phyloP scores from a whole-genome alignment of 1,139 yeast species.

The Meyerozyma guilliermondii region DNA sequence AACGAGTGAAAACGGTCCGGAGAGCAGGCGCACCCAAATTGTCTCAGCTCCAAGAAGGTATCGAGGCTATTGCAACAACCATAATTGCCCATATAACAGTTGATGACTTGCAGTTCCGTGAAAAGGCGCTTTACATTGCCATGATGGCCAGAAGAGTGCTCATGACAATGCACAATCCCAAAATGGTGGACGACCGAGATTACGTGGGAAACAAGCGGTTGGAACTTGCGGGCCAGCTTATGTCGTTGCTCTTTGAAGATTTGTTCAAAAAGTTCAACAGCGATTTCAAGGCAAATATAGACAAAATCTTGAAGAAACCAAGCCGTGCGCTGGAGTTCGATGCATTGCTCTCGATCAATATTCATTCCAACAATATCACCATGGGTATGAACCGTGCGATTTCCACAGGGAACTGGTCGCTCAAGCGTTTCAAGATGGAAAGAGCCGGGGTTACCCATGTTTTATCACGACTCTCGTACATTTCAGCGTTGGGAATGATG shows the following conservation, averaged over 20 bases:
- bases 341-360: constrained; percentile 81
- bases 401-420: constrained; percentile 98
- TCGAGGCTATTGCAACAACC: constrained; percentile 95
- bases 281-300: constrained; percentile 91
- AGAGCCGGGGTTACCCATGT: constrained; percentile 99
- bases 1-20: constrained; percentile 87
- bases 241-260: constrained; percentile 93
- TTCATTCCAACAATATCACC: constrained; percentile 88
- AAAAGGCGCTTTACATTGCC: constrained; percentile 90
- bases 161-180: constrained; percentile 92
- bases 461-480: constrained; percentile 81
- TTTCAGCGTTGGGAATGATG: constrained; percentile 98
- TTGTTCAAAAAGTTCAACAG: constrained; percentile 91
- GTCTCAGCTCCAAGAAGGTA: constrained; percentile 84
- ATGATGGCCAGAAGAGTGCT: constrained; percentile 95
- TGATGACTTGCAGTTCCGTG: constrained; percentile 80
- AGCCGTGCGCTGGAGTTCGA: constrained; percentile 94
- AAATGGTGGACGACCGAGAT: constrained; percentile 96
- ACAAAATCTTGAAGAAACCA: constrained; percentile 88
- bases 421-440: constrained; percentile 98
- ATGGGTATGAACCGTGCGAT: constrained; percentile 94
- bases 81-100: constrained; percentile 94
- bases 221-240: constrained; percentile 94
- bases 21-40: constrained; percentile 80
- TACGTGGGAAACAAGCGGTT: constrained; percentile 97